Base-by-base conservation (phyloP, 305 asterid genomes). In the Rubia tinctorum region DNA sequence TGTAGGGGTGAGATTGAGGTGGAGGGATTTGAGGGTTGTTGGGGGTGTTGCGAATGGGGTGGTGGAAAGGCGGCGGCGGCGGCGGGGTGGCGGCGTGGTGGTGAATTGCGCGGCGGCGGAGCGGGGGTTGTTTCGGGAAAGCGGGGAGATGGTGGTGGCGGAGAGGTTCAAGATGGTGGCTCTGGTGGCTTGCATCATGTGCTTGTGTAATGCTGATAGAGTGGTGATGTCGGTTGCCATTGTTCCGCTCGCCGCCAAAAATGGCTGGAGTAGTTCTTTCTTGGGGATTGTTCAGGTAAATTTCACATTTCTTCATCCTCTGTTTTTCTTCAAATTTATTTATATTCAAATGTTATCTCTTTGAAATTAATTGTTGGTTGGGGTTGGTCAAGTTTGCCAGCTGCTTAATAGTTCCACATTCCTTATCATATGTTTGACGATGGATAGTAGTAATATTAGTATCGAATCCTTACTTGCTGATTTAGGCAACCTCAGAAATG, bases 191-290 rank as follows among this genome's bases (percentile, higher is more conserved):
- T 89, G 84, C 42, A 92, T 91, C 40, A 91, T 93, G 98, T 90
- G 90, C 71, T 77, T 93, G 79, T 93, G 98, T 64, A 91, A 90
- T 84, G 98, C 95, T 5, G 98, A 93, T 75, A 86, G 98, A 74
- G 97, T 93, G 42, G 98, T 91, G 23, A 93, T 93, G 98, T 91
- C 97, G 8, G 98, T 93, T 18, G 98, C 96, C 73, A 49, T 93
- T 47, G 98, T 93, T 60, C 97, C 98, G 51, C 87, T 93, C 56
- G 96, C 98, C 73, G 91, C 89, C 66, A 90, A 91, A 74, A 68
- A 86, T 75, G 97, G 97, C 4, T 93, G 98, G 98, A 85, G 79
- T 61, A 90, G 78, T 73, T 82, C 97, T 34, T 91, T 93, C 85
- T 78, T 91, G 85, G 97, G 98, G 76, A 86, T 93, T 76, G 96